A percentile compares a stretch with the other conserved stretches of the same genome.
Conservation (phyloP, 345 rosid genomes). For the Acer yangbiense region DNA sequence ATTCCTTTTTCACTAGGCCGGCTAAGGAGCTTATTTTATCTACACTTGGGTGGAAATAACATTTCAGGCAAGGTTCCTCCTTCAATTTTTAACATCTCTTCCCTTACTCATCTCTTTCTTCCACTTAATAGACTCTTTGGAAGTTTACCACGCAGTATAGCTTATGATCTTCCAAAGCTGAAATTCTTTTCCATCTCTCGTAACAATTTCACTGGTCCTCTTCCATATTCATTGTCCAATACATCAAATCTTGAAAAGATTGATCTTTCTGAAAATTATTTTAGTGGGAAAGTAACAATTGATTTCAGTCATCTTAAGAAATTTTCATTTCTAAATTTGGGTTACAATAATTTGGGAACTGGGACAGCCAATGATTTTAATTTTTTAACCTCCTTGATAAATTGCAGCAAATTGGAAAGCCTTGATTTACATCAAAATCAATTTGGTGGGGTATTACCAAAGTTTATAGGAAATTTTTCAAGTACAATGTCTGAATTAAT, state of each 20-base stretch:
- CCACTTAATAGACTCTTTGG: constrained; percentile 12
- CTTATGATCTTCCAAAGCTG: constrained; percentile 18
- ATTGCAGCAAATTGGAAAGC: too few species aligned
- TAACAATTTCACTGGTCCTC: constrained; percentile 20
- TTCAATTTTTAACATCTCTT: constrained; percentile 24
- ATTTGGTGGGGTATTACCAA: too few species aligned
- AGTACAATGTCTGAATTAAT: too few species aligned
- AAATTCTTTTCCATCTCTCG: rapidly evolving
- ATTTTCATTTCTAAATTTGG: too few species aligned
- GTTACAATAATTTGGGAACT: too few species aligned
- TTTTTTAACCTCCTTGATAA: too few species aligned
- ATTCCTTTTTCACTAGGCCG: constrained; percentile 1
- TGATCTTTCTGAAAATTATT: rapidly evolving
- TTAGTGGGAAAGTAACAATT: constrained; percentile 15
- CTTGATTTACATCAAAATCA: too few species aligned
- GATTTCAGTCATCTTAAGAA: background rate
- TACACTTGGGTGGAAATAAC: background rate
- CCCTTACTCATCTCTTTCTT: background rate
- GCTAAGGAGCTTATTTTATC: background rate
- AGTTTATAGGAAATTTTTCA: too few species aligned
- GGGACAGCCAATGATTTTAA: too few species aligned
- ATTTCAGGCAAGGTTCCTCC: constrained; percentile 21
- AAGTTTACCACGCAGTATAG: constrained; percentile 10
- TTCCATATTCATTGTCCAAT: constrained; percentile 33
- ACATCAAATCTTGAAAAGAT: constrained; percentile 1